These are phyloP conservation scores for Adansonia grandidieri DNA, from an alignment of 441 rosid species.

Conservation along the genomic window DNA sequence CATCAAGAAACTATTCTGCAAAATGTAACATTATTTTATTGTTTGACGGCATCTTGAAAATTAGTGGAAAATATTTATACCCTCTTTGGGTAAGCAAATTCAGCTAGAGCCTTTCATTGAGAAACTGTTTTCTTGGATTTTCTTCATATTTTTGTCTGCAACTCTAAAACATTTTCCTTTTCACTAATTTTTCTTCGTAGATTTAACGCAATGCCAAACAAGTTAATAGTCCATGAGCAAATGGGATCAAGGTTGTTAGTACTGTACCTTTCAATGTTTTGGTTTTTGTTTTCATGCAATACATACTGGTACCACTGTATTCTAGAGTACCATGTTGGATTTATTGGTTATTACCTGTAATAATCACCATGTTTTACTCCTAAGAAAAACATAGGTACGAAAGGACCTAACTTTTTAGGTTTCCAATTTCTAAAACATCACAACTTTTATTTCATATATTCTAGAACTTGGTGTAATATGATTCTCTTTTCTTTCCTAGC, in stretches of 20 bases:
- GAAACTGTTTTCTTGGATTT: not conserved
- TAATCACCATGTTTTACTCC: no score
- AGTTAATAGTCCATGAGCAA: no score
- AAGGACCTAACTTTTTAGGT: no score
- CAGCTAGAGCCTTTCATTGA: not conserved
- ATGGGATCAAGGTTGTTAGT: no score
- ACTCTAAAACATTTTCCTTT: constrained; percentile 4
- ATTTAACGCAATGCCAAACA: not conserved
- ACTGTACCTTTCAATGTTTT: no score
- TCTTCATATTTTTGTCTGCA: no score
- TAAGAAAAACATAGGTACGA: no score
- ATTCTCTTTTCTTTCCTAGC: not conserved
- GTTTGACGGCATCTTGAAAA: not conserved
- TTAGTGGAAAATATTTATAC: not conserved
- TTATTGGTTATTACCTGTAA: no score
- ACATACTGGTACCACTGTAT: no score
- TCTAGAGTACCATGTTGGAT: no score
- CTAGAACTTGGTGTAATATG: not conserved
- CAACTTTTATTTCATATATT: not conserved
- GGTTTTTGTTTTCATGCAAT: no score
- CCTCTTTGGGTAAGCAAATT: not conserved
- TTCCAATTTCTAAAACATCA: no score
- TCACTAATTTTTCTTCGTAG: not conserved
- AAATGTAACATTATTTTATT: not conserved
- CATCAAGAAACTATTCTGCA: not conserved